These are phyloP conservation scores for Nakazawaea populi DNA, from an alignment of 805 yeast genomes.

Conservation along the genomic window DNA sequence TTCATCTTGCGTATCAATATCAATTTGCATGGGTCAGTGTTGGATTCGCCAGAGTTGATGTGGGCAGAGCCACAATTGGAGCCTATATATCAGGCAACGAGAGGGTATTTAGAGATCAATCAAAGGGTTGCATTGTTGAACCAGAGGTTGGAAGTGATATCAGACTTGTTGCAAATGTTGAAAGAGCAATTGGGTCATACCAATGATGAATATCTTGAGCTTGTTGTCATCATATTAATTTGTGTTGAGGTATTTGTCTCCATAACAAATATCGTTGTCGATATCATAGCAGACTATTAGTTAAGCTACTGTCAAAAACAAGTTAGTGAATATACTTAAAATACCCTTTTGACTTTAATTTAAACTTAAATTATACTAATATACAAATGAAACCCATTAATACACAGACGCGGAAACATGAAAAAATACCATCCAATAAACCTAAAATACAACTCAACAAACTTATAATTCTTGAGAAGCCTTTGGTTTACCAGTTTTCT, in stretches of 20 bases:
- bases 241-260: constrained; percentile 92
- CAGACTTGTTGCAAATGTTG: constrained; percentile 90
- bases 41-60: constrained; percentile 97
- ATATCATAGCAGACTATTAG: constrained; percentile 19
- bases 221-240: constrained; percentile 83
- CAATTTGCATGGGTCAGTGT: constrained; percentile 78
- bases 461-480: constrained; percentile 55
- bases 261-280: constrained; percentile 50
- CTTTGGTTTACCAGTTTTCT: constrained; percentile 48
- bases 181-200: constrained; percentile 96
- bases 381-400: constrained; percentile 12
- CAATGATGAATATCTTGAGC: constrained; percentile 62
- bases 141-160: constrained; percentile 88
- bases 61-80: constrained; percentile 99
- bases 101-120: constrained; percentile 92
- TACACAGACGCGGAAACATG: constrained; percentile 1
- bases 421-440: background rate
- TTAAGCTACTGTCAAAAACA: background rate
- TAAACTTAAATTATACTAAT: constrained; percentile 9
- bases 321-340: background rate
- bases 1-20: constrained; percentile 82
- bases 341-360: constrained; percentile 5
- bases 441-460: background rate
- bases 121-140: constrained; percentile 87
- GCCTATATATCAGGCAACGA: constrained; percentile 94